Evolutionary conservation across 768 basidiomycete genomes (phyloP), one percentile per base, ranked within the genome.

Genomic region (Fibroporia radiculosa): DNA sequence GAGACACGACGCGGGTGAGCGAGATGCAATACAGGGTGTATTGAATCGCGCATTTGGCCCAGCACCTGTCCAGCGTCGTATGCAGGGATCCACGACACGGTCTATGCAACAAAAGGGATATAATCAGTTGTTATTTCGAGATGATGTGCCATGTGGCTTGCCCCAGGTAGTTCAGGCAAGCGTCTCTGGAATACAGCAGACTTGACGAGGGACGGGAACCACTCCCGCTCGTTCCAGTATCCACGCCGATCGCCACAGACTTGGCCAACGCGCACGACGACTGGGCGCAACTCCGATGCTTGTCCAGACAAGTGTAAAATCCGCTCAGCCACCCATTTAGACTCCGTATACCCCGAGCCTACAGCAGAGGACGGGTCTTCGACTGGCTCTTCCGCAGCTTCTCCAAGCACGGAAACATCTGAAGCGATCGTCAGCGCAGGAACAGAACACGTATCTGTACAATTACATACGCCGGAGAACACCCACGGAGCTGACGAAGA

Each of bases 251-350:
- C 68, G 14, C 73, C 73, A 23, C 59, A 60, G 6, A 74, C 55
- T 44, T 77, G 75, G 0, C 73, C 75, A 10, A 74, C 66, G 3
- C 76, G 61, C 24, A 75, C 56, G 2, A 65, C 65, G 0, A 64
- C 60, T 0, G 57, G 58, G 6, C 60, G 59, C 4, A 74, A 45
- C 2, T 66, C 62, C 7, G 69, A 69, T 37, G 60, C 60, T 31
- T 52, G 26, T 12, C 39, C 48, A 4, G 58, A 59, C 8, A 28
- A 45, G 4, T 57, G 56, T 19, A 77, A 62, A 3, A 75, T 56
- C 61, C 69, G 52, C 54, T 74, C 72, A 0, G 66, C 47, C 3
- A 66, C 48, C 47, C 69, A 75, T 53, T 77, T 77, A 0, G 62
- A 55, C 45, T 74, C 73, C 13, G 69, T 64, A 39, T 77, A 77